A percentile compares a stretch with the other conserved stretches of the same genome.
These are phyloP conservation scores for Podospora fimiseda DNA, from an alignment of 495 filamentous ascomycete species.

Conservation along the genomic window DNA sequence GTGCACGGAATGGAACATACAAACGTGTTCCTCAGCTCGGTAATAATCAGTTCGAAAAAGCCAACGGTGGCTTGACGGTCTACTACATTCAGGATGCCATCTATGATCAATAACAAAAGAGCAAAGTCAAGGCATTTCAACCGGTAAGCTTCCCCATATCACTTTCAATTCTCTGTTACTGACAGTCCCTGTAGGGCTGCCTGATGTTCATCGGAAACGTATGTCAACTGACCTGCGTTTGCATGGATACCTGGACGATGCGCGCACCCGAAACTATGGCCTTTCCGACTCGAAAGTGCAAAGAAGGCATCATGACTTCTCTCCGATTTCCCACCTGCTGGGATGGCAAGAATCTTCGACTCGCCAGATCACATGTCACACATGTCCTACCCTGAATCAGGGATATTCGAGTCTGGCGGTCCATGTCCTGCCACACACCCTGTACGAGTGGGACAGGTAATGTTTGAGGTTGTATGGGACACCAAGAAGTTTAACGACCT, in stretches of 20 bases:
- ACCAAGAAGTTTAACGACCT: not conserved
- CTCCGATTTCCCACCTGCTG: constrained; percentile 39
- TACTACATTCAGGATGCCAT: constrained; percentile 31
- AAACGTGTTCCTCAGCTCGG: constrained; percentile 23
- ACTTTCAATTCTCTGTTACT: not conserved
- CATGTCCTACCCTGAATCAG: constrained; percentile 8
- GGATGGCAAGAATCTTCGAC: constrained; percentile 24
- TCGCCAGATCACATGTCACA: constrained; percentile 26
- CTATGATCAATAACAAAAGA: not conserved
- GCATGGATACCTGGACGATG: not conserved
- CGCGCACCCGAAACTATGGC: not conserved
- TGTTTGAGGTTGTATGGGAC: constrained; percentile 12
- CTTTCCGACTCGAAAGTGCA: constrained; percentile 23
- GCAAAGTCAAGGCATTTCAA: not conserved
- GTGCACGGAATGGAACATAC: constrained; percentile 26
- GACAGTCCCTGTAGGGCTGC: too few relatives aligned
- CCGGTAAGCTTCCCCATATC: not conserved
- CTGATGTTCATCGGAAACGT: too few relatives aligned
- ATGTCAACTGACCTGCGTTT: too few relatives aligned
- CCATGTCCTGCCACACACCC: constrained; percentile 16
- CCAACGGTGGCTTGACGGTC: constrained; percentile 27
- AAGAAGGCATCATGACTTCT: constrained; percentile 36
- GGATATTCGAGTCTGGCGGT: not conserved
- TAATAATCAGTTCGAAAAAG: not conserved
- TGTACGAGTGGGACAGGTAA: constrained; percentile 19